Base-by-base conservation (phyloP, 208 protist genomes). In the Angomonas deanei region DNA sequence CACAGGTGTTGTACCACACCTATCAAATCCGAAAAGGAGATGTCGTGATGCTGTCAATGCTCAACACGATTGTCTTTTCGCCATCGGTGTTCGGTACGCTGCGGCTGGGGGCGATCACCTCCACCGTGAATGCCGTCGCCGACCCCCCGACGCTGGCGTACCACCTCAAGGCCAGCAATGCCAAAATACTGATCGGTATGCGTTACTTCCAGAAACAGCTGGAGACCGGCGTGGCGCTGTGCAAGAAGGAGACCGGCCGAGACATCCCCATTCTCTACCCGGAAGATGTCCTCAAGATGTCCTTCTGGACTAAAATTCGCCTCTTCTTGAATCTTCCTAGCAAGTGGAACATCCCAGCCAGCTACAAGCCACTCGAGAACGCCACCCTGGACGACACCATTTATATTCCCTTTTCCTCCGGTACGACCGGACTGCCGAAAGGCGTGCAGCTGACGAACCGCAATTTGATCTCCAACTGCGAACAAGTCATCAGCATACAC, bases 391-490 rank as follows among this genome's bases (percentile, higher is more conserved):
- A 69, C n/a, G 70, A 75, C 28, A 60, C 49, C n/a, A 50, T 64
- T 19, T 36, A 64, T 19, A 10, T 75, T 2, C 70, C 70, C 13
- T 70, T 75, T 39, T 75, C 70, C n/a, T 67, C 58, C 15, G 70
- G 70, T 50, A 70, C 70, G 3, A 70, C 70, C 1, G 74, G 74
- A 34, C 24, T 61, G 42, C 54, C 74, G 3, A 96, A 96, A 56
- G 55, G 88, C 0, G 57, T 76, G 26, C 84, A 94, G 68, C 47
- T 86, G 19, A 66, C 69, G 5, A 63, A 71, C 34, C 47, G 63
- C 11, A 72, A 65, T 11, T 28, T 74, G 15, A 62, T 78, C 32
- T 28, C 68, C 10, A 75, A 42, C 36, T 42, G 36, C 15, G 36
- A 42, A 42, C 36, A 42, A 15, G 36, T 42, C 11, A 42, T 42